Evolutionary conservation across 306 rosid species (phyloP).

Genomic region (Begonia loranthoides): DNA sequence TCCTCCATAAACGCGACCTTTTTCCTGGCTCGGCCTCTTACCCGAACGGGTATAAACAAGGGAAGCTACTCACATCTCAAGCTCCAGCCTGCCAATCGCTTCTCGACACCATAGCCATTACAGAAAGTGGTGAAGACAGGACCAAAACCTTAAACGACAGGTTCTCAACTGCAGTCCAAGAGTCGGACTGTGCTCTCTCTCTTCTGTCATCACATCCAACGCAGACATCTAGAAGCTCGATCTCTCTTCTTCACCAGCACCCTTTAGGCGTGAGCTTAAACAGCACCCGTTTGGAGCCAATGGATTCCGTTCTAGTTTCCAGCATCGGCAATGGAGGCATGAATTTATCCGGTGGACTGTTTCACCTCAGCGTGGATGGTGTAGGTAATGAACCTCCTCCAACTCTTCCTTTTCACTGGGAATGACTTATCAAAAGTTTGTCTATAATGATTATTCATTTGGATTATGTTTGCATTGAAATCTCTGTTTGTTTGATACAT

Average conservation of each 20-base stretch:
- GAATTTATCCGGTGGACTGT: constrained; percentile 39
- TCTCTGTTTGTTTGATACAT: too few relatives aligned
- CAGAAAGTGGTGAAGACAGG: constrained; percentile 28
- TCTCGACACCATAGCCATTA: constrained; percentile 24
- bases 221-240: constrained; percentile 32
- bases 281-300: constrained; percentile 13
- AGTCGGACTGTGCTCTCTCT: constrained; percentile 96
- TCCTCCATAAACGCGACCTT: constrained; percentile 6
- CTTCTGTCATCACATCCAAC: constrained; percentile 97
- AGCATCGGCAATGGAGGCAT: constrained; percentile 15
- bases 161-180: constrained; percentile 26
- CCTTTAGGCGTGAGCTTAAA: constrained; percentile 27
- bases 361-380: constrained; percentile 21
- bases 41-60: constrained; percentile 27
- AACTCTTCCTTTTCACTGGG: constrained; percentile 73
- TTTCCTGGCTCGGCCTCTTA: constrained; percentile 8
- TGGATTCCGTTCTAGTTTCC: constrained; percentile 42
- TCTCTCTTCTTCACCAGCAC: constrained; percentile 43
- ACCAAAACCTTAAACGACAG: constrained; percentile 26
- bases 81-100: constrained; percentile 32
- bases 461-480: too few relatives aligned
- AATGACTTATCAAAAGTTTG: constrained; percentile 7
- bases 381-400: constrained; percentile 36
- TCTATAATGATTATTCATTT: too few relatives aligned
- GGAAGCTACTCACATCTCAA: constrained; percentile 23